Base-by-base conservation (phyloP, 345 rosid genomes). In the Citrus inodora region DNA sequence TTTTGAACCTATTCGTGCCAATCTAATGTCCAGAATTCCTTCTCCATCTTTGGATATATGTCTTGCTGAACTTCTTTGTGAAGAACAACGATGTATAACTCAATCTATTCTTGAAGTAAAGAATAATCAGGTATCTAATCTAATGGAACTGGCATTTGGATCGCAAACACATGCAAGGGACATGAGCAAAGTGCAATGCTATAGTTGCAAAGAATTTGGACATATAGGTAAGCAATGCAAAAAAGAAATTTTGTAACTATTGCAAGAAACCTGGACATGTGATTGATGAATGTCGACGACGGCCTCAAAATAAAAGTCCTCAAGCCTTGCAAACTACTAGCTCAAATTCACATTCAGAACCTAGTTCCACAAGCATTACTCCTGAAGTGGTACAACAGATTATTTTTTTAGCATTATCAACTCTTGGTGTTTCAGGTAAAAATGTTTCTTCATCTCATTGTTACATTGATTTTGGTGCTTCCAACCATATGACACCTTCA, bases 121-220 rank as follows among this genome's bases (percentile, higher is more conserved):
- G 22, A 21, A n/a, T 1, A n/a, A 37, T 3, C 0, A 35, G 0
- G 30, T 21, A 5, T 67, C 71, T 4, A 22, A 67, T 40, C 51
- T 28, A 21, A 4, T 67, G 16, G 51, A 67, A 27, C 53, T 67
- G 3, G 53, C 51, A 10, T 67, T 16, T 21, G 30, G 30, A 37
- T 37, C 14, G 7, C 53, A 67, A 40, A 17, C 27, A 37, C n/a
- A 40, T 5, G 51, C 2, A 67, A 67, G 75, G 14, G 61, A 53
- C 10, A 55, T 71, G 75, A 27, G 42, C 61, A 48, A 6, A 71
- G n/a, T 30, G 13, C 21, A 78, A 9, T 70, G 75, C 40, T 78
- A 60, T 48, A 60, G 28, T 35, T 78, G 40, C 14, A 78, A 70
- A 48, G 61, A 77, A 58, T 70, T 61, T 48, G 38, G 37, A 7